A percentile compares a stretch with the other conserved stretches of the same genome.
These are phyloP conservation scores for Hirschioporus abietinus DNA, from an alignment of 768 basidiomycete species.

Conservation along the genomic window DNA sequence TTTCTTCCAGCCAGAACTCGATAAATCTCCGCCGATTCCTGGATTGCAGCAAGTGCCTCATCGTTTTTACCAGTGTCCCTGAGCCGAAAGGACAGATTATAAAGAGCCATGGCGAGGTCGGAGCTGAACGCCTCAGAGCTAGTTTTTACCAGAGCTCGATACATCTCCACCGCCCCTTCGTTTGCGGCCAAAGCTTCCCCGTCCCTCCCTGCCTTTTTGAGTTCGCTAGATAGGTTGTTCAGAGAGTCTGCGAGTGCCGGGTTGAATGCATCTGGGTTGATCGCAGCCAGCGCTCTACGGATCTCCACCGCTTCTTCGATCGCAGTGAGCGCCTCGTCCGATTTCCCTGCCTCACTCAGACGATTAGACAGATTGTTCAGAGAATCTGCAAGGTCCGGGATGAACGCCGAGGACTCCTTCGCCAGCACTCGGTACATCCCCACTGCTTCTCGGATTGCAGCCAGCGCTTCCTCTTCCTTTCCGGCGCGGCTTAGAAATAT, in stretches of 20 bases:
- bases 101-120: not conserved
- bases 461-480: constrained; percentile 10
- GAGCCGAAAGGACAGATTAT: not conserved
- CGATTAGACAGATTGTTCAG: constrained; percentile 8
- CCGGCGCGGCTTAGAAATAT: constrained; percentile 7
- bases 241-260: constrained; percentile 3
- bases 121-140: constrained; percentile 2
- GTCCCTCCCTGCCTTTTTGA: constrained; percentile 6
- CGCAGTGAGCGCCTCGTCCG: constrained; percentile 9
- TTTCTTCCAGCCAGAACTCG: not conserved
- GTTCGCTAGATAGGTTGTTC: constrained; percentile 5
- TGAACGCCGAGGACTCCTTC: constrained; percentile 5
- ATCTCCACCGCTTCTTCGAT: constrained; percentile 7
- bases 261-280: constrained; percentile 4
- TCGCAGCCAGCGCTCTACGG: not conserved
- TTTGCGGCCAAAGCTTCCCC: constrained; percentile 6
- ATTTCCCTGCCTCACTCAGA: constrained; percentile 7
- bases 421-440: not conserved
- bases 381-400: not conserved
- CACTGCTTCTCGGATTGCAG: constrained; percentile 8
- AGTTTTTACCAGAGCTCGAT: not conserved
- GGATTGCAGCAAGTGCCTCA: constrained; percentile 6
- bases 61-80: constrained; percentile 6
- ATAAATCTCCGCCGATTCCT: not conserved
- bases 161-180: not conserved